phyloP scores from a whole-genome alignment of 305 asterid genomes.

The Lippia alba region DNA sequence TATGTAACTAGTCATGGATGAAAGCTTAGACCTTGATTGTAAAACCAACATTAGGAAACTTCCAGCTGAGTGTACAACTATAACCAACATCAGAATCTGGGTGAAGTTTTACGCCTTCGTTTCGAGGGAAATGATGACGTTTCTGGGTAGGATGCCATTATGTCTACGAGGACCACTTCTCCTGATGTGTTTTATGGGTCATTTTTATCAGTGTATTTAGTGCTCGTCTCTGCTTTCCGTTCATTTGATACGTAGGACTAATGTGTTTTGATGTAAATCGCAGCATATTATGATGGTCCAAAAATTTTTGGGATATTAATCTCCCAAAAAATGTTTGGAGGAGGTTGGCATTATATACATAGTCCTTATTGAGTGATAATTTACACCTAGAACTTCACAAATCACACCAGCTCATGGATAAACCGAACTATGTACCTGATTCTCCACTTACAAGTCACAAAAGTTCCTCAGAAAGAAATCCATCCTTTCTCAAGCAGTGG shows the following conservation, averaged over 20 bases:
- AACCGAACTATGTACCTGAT: no score
- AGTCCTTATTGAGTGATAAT: no score
- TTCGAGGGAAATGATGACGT: no score
- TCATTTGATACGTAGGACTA: neutral
- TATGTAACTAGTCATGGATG: neutral
- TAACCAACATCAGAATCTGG: neutral
- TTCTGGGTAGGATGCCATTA: neutral
- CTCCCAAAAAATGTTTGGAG: no score
- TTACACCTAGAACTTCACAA: no score
- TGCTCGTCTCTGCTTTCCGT: no score
- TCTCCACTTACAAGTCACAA: no score
- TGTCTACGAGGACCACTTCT: neutral
- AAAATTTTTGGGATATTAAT: no score
- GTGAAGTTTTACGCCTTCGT: neutral
- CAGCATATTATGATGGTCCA: neutral
- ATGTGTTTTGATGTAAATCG: neutral
- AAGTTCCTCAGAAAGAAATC: neutral
- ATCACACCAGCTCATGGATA: no score
- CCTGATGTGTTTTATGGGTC: neutral
- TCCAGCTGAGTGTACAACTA: no score
- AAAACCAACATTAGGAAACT: no score
- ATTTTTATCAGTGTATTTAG: neutral
- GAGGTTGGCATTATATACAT: no score
- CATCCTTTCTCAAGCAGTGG: constrained; percentile 14
- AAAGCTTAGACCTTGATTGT: neutral